Base-by-base conservation (phyloP, 257 asterid species). In the Scutellaria minor region DNA sequence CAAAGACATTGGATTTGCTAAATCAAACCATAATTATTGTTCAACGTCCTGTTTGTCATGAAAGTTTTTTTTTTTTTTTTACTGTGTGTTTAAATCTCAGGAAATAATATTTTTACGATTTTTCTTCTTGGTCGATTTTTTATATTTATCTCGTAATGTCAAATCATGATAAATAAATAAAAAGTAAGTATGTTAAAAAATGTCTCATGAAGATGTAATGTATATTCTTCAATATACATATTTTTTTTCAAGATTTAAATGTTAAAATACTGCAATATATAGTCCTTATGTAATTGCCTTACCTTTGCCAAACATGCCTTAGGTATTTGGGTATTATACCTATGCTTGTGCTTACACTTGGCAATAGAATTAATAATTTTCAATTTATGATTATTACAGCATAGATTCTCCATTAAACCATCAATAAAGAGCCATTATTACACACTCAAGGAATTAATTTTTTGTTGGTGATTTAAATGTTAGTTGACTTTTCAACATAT, bases 241-340 rank as follows among this genome's bases (percentile, higher is more conserved):
- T 31, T 1, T 31, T 31, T 31, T 31, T 3, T 31, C 37, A 4
- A 31, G 37, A 31, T 31, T 31, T 31, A 31, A 31, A 31, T 31
- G 37, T 31, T 31, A 3, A 31, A 31, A 31, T 31, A 31, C 3
- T 2, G 37, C 2, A 31, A 31, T 27, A 27, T 1, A 3, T 31
- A 3, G 37, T 31, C 37, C 37, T 31, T 31, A 31, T 31, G 37
- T 31, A 2, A 31, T 31, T 2, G 3, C 37, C 37, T 31, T 2
- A 62, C 11, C 20, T 63, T 22, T 10, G 59, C 77, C 79, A 77
- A 81, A 81, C 82, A 64, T 15, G 78, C 48, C 75, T 37, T 9
- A 45, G 1, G 22, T 20, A 15, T 5, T 50, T 55, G 66, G 7
- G 9, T 60, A 7, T 51, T 12, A 40, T 42, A 27, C 14, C 37